A percentile compares a stretch with the other conserved stretches of the same genome.
These are phyloP conservation scores for Boletus sp. DNA, from an alignment of 768 basidiomycete species.

Conservation along the genomic window DNA sequence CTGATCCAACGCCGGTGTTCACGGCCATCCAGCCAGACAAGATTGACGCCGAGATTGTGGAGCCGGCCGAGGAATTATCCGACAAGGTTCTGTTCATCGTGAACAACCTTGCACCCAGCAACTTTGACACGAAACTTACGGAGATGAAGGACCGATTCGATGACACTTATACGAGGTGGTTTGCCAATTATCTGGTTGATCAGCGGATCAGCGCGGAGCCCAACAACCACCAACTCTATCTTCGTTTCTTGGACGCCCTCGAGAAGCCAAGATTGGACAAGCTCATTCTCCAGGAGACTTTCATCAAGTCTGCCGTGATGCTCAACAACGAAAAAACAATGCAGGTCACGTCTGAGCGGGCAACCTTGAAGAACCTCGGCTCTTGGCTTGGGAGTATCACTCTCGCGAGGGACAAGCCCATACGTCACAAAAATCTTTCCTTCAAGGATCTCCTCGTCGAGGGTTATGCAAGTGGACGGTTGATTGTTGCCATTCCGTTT, in stretches of 20 bases:
- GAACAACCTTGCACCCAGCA: slow-evolving; percentile 94
- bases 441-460: slow-evolving; percentile 98
- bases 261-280: slow-evolving; percentile 64
- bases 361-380: slow-evolving; percentile 88
- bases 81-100: slow-evolving; percentile 97
- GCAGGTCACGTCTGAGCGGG: slow-evolving; percentile 81
- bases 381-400: slow-evolving; percentile 95
- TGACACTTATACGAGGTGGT: slow-evolving; percentile 87
- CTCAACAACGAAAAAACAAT: slow-evolving; percentile 92
- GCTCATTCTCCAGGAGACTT: slow-evolving; percentile 91
- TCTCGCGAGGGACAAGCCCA: slow-evolving; percentile 87
- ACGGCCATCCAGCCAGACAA: slow-evolving; percentile 73
- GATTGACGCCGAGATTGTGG: slow-evolving; percentile 57
- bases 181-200: slow-evolving; percentile 96
- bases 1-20: slow-evolving; percentile 60
- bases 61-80: slow-evolving; percentile 82
- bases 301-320: slow-evolving; percentile 78
- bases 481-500: slow-evolving; percentile 95
- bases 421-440: slow-evolving; percentile 89
- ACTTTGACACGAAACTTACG: slow-evolving; percentile 81
- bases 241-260: slow-evolving; percentile 87
- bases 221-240: slow-evolving; percentile 94
- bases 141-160: slow-evolving; percentile 88
- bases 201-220: slow-evolving; percentile 95
- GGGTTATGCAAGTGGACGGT: slow-evolving; percentile 87